These are phyloP conservation scores for Geosmithia putterillii DNA, from an alignment of 2,329 filamentous ascomycete species.

Conservation along the genomic window DNA sequence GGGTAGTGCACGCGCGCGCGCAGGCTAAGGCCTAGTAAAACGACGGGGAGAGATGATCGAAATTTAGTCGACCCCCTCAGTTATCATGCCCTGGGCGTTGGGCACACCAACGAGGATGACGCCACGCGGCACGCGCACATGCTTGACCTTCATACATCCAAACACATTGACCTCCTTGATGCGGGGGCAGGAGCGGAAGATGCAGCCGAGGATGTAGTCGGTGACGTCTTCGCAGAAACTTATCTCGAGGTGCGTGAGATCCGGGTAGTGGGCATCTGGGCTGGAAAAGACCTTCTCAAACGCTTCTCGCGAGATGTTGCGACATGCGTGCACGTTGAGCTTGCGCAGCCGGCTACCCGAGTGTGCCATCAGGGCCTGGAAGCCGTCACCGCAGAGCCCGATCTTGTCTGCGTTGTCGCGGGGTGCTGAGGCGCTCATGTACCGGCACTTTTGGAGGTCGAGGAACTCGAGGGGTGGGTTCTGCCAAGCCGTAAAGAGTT, in stretches of 20 bases:
- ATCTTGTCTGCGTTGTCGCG: constrained; percentile 51
- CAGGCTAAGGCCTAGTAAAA: no score
- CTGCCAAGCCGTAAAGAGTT: constrained; percentile 63
- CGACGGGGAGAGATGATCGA: neutral
- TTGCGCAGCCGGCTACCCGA: constrained; percentile 54
- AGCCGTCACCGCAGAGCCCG: constrained; percentile 64
- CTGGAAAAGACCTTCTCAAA: constrained; percentile 63
- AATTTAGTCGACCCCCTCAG: constrained; percentile 27
- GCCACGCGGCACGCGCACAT: constrained; percentile 39
- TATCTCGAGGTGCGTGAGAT: constrained; percentile 60
- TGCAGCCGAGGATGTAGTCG: constrained; percentile 48
- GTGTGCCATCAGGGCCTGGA: constrained; percentile 73
- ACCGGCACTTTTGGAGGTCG: constrained; percentile 67
- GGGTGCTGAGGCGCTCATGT: constrained; percentile 60
- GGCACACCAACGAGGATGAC: constrained; percentile 46
- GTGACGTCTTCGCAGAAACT: constrained; percentile 62
- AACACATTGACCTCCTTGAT: constrained; percentile 49
- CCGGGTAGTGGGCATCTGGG: constrained; percentile 51
- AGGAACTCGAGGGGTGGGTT: constrained; percentile 60
- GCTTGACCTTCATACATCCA: constrained; percentile 50
- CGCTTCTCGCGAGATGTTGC: constrained; percentile 61
- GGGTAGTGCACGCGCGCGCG: no score
- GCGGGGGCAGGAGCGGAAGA: constrained; percentile 53
- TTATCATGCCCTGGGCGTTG: constrained; percentile 48
- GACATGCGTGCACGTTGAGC: constrained; percentile 72